Evolutionary conservation across 2,329 filamentous ascomycete species (phyloP).

Genomic region (Neonectria neomacrospora): DNA sequence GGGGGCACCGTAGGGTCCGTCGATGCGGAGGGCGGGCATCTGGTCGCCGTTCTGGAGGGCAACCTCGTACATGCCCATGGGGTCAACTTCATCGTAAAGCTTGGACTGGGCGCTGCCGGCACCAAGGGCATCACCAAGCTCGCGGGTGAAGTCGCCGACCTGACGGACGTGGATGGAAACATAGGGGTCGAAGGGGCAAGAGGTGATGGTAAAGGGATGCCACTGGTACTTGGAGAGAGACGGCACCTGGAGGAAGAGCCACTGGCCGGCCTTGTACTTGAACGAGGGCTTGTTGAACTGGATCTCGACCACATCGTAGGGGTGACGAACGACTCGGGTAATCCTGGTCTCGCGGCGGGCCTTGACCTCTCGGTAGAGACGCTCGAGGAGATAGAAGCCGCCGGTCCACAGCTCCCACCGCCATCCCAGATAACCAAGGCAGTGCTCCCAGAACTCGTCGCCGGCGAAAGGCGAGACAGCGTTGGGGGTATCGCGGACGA

Average conservation of each 20-base stretch:
- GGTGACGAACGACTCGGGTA: conserved; percentile 92
- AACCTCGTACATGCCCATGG: conserved; percentile 97
- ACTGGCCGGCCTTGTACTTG: conserved; percentile 98
- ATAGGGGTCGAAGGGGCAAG: conserved; percentile 95
- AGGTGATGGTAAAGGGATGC: conserved; percentile 99
- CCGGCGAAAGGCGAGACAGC: conserved; percentile 88
- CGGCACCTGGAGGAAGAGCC: conserved; percentile 95
- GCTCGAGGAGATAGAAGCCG: conserved; percentile 85
- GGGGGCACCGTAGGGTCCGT: conserved; percentile 95
- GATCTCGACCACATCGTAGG: conserved; percentile 96
- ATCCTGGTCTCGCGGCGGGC: conserved; percentile 87
- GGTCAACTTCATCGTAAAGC: conserved; percentile 90
- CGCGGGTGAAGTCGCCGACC: conserved; percentile 93
- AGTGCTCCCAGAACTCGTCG: conserved; percentile 86
- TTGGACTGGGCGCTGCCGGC: conserved; percentile 88
- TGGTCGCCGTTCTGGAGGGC: conserved; percentile 91
- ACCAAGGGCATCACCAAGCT: conserved; percentile 95
- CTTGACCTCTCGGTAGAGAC: conserved; percentile 90
- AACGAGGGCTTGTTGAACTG: conserved; percentile 97
- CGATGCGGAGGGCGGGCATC: conserved; percentile 90
- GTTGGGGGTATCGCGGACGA: conserved; percentile 83
- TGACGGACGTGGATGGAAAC: conserved; percentile 95
- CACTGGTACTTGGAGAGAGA: conserved; percentile 90
- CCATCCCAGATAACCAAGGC: conserved; percentile 96
- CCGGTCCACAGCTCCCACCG: conserved; percentile 93